phyloP scores from a whole-genome alignment of 371 early-diverging fungal genomes.

The Actinomucor elegans region DNA sequence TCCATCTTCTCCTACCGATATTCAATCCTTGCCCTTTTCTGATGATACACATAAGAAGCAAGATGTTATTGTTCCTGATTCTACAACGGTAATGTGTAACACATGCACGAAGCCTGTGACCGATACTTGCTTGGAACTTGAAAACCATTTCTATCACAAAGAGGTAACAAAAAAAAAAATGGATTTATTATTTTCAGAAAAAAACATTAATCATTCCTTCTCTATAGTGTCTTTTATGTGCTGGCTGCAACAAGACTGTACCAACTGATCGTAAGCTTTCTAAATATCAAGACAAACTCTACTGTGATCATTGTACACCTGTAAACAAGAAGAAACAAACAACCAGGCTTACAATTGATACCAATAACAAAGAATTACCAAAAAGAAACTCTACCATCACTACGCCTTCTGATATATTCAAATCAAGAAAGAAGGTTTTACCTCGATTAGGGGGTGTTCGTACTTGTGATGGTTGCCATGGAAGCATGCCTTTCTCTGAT shows the following conservation, averaged over 20 bases:
- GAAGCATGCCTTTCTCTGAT: constrained; percentile 49
- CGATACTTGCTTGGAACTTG: constrained; percentile 23
- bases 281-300: constrained; percentile 53
- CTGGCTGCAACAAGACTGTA: constrained; percentile 40
- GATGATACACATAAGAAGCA: not conserved
- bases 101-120: constrained; percentile 22
- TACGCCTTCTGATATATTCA: constrained; percentile 20
- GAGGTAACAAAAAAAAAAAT: constrained; percentile 18
- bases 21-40: not conserved
- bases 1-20: not conserved
- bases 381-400: constrained; percentile 4
- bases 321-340: not conserved
- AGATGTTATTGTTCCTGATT: not conserved
- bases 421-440: constrained; percentile 24
- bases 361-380: not conserved
- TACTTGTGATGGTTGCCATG: constrained; percentile 50
- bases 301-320: constrained; percentile 57
- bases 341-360: not conserved
- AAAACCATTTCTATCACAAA: constrained; percentile 23
- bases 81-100: constrained; percentile 8
- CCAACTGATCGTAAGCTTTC: constrained; percentile 57
- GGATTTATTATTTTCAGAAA: not conserved
- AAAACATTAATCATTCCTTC: not conserved
- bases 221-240: constrained; percentile 53
- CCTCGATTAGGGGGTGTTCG: constrained; percentile 52